Evolutionary conservation across 805 yeast species (phyloP).

Genomic region (Kregervanrija delftensis): DNA sequence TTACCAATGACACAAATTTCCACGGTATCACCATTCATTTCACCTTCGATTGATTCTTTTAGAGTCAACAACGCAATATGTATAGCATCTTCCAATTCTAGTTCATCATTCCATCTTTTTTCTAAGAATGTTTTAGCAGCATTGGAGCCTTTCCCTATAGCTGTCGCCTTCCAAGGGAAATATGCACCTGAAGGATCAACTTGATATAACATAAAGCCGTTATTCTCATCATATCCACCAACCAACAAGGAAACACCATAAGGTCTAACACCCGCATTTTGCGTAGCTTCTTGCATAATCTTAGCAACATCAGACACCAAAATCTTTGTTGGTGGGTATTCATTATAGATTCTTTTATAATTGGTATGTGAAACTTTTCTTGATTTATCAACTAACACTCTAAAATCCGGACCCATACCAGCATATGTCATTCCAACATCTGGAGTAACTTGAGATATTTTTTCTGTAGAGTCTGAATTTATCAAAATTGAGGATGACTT

Average conservation of each 20-base stretch:
- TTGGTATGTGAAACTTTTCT: conserved; percentile 89
- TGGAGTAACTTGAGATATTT: conserved; percentile 82
- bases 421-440: conserved; percentile 94
- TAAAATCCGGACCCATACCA: conserved; percentile 98
- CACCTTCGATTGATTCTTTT: conserved; percentile 97
- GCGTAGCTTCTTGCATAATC: conserved; percentile 98
- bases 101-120: conserved; percentile 96
- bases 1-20: conserved; percentile 86
- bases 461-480: conserved; percentile 65
- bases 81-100: conserved; percentile 96
- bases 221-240: conserved; percentile 81
- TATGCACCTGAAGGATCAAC: conserved; percentile 97
- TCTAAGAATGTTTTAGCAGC: conserved; percentile 97
- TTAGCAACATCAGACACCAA: conserved; percentile 92
- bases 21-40: conserved; percentile 92
- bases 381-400: conserved; percentile 89
- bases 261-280: conserved; percentile 98
- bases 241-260: conserved; percentile 91
- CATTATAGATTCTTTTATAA: conserved; percentile 90
- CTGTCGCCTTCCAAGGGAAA: conserved; percentile 99
- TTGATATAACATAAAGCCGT: conserved; percentile 78
- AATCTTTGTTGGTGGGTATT: conserved; percentile 93
- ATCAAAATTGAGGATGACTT: conserved; percentile 75
- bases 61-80: conserved; percentile 91
- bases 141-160: conserved; percentile 91